Evolutionary conservation across 2,329 filamentous ascomycete species (phyloP), one percentile per base, ranked within the genome.

Genomic region (Cryphonectria parasitica): DNA sequence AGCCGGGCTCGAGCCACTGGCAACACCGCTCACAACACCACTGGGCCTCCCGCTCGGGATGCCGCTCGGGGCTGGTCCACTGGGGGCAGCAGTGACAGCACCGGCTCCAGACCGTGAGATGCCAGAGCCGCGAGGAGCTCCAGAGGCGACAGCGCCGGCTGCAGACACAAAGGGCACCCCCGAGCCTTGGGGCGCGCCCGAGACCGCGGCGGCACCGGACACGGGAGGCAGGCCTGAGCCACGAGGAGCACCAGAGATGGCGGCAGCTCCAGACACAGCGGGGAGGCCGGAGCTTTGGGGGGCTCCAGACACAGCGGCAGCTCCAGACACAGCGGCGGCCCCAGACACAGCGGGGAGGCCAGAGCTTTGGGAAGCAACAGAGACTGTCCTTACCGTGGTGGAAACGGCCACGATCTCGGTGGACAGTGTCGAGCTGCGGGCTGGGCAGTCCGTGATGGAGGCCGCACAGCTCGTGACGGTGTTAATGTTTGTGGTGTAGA

Each of bases 391-490:
- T 13, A 62, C 41, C 0, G 71, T 73, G 2, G 71, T 73, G 5
- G 70, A 69, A 1, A 73, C 60, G 13, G 67, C 69, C 4, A 70
- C 67, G 22, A 69, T 25, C 28, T 73, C 69, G 3, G 71, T 73
- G 39, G 71, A 68, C 43, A 72, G 60, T 15, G 64, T 64, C 1
- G 71, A 66, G 36, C 69, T 69, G 28, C 62, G 56, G 41, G 71
- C 71, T 28, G 71, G 71, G 64, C 71, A 73, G 58, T 71, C 49
- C 19, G 69, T 71, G 39, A 73, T 67, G 1, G 58, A 64, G 22
- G 71, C 58, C 17, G 71, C 71, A 56, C 71, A 73, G 71, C 69
- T 71, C 10, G 67, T 67, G 60, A 73, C 63, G 25, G 71, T 73
- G 4, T 69, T 60, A 19, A 73, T 54, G 34, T 68, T 68, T 4